Base-by-base conservation (phyloP, 2,329 filamentous ascomycete genomes). In the Metarhizium humberi region DNA sequence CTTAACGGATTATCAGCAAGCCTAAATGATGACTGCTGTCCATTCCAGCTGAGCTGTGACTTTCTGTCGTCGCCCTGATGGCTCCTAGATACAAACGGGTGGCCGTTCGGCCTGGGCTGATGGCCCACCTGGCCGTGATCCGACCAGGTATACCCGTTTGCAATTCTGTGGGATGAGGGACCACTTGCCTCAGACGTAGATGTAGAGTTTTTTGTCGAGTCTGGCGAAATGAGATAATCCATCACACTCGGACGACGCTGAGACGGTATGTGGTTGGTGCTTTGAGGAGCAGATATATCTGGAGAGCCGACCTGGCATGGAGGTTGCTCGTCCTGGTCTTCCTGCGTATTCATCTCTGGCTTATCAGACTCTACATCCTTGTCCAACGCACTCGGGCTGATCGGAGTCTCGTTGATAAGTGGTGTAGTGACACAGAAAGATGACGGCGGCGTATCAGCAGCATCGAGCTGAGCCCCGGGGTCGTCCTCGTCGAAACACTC, bases 211-310 rank as follows among this genome's bases (percentile, higher is more conserved):
- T 55, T 57, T 38, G 42, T 40, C 29, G 53, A 51, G 45, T 18
- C 53, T 36, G 53, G 56, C 13, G 58, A 54, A n/a, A 61, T 55
- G 11, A 61, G 43, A 29, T 57, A 61, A 32, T 61, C 59, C 52
- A 63, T 50, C 4, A 58, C 59, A 49, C 58, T 61, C 2, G 57
- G 58, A 25, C 57, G 60, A 20, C 57, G 57, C 3, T 52, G 59
- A 4, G 57, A 50, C 13, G 50, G 40, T 16, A 50, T 49, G 14
- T 55, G 50, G 45, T 55, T 53, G 34, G 38, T 47, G 36, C 20
- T 49, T 25, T 52, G 40, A 18, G 36, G 54, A 50, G 47, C 50
- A 52, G 52, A 42, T 43, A 59, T 18, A 51, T 57, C 48, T n/a
- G 56, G 46, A 42, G 54, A 45, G 50, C 60, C 46, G 38, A 42